Evolutionary conservation across 331 rosid genomes (phyloP), one percentile per base, ranked within the genome.

Genomic region (Quercus phellos): DNA sequence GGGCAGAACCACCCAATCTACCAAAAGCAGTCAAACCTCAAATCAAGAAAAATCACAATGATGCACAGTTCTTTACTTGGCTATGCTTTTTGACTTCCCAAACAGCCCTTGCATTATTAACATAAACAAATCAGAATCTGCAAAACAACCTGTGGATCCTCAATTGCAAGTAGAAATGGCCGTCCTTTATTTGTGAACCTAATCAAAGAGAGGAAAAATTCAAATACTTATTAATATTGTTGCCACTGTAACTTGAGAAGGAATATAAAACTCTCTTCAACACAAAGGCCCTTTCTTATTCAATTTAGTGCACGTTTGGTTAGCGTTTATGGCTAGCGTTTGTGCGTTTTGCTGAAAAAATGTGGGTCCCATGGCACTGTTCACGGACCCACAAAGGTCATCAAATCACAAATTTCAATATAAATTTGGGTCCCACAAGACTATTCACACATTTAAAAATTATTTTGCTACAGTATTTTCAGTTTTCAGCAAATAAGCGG

Each of bases 81-180:
- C 46, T 34, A 66, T 1, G 21, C 77, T 43, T 55, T 72, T 27
- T 63, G 68, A 55, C 32, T 77, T 63, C 64, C 69, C 74, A 60
- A 67, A 69, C 51, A 68, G 68, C n/a, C 72, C 32, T 5, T 11
- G 10, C 17, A 70, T 61, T 64, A 34, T 58, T 58, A 30, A 35
- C 10, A 50, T 68, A 51, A 71, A 67, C 24, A 77, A 59, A 76
- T 27, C 18, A 12, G 59, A 64, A 43, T 71, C 55, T 53, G 22
- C 32, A 81, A 66, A n/a, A 76, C 74, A 69, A 94, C 98, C 98
- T 94, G 98, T 46, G 99, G 99, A 74, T 94, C 99, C 88, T 94
- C 94, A 21, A 94, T 94, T 80, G 96, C 83, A 16, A 94, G 80
- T 70, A 92, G 95, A 77, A 64, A 80, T 22, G 95, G 89, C 0